Conservation (phyloP, 2,329 filamentous ascomycete genomes). For the Colletotrichum falcatum region DNA sequence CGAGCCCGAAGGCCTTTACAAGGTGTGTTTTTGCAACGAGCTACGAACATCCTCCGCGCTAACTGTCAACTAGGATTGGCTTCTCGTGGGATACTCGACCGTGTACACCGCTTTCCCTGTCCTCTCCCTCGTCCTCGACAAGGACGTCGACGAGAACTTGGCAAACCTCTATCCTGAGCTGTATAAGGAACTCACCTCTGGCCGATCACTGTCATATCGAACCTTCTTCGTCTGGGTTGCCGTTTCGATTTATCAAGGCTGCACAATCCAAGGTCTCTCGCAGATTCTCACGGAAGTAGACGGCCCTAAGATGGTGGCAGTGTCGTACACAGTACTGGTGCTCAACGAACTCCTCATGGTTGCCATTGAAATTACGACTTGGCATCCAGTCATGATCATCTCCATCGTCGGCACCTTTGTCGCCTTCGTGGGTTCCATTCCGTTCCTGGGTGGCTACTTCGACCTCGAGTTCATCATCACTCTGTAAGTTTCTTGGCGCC, state of each 20-base stretch:
- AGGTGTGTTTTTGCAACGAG: slow-evolving; percentile 54
- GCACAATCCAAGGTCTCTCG: slow-evolving; percentile 93
- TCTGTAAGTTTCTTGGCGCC: slow-evolving; percentile 66
- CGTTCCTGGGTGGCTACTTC: slow-evolving; percentile 91
- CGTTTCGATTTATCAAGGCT: slow-evolving; percentile 94
- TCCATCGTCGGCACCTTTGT: slow-evolving; percentile 85
- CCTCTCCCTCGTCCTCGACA: slow-evolving; percentile 92
- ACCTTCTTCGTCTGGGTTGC: slow-evolving; percentile 98
- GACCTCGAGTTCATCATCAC: slow-evolving; percentile 84
- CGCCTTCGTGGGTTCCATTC: slow-evolving; percentile 84
- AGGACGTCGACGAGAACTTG: slow-evolving; percentile 92
- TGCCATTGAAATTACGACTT: slow-evolving; percentile 94
- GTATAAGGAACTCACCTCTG: slow-evolving; percentile 95
- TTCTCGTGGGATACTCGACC: slow-evolving; percentile 96
- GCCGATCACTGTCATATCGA: slow-evolving; percentile 87
- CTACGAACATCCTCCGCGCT: slow-evolving; percentile 32
- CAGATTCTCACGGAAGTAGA: slow-evolving; percentile 88
- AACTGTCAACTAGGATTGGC: slow-evolving; percentile 75
- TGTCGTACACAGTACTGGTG: slow-evolving; percentile 91
- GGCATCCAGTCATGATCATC: slow-evolving; percentile 93
- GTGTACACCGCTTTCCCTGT: slow-evolving; percentile 95
- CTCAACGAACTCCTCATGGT: slow-evolving; percentile 98
- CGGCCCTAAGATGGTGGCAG: slow-evolving; percentile 81
- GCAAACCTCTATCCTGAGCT: slow-evolving; percentile 96
- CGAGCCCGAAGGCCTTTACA: slow-evolving; percentile 94